These are phyloP conservation scores for Alternaria gaisen DNA, from an alignment of 2,329 filamentous ascomycete species.

Conservation along the genomic window DNA sequence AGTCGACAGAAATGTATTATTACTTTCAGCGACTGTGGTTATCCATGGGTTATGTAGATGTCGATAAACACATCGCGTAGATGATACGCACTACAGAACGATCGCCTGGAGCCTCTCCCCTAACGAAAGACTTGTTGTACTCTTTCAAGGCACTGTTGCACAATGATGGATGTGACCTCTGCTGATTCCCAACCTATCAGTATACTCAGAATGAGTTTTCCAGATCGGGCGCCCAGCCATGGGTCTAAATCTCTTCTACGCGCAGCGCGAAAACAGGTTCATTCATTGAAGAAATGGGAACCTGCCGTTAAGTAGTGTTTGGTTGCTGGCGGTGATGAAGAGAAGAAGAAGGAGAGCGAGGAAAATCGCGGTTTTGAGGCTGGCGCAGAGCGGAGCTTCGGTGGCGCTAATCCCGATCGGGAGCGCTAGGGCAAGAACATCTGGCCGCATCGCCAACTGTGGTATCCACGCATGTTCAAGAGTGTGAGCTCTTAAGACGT, in stretches of 20 bases:
- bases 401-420: conserved; percentile 32
- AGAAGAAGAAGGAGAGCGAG: conserved; percentile 53
- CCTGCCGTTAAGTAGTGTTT: conserved; percentile 69
- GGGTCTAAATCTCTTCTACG: conserved; percentile 69
- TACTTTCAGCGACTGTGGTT: neutral
- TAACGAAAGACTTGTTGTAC: no score
- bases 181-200: conserved; percentile 76
- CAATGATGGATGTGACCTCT: conserved; percentile 66
- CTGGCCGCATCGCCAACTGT: conserved; percentile 21
- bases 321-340: conserved; percentile 63
- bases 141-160: neutral
- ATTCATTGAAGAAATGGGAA: conserved; percentile 57
- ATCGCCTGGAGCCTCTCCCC: neutral
- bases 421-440: conserved; percentile 25
- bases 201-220: conserved; percentile 69
- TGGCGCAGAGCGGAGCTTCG: conserved; percentile 21
- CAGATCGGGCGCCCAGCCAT: conserved; percentile 77
- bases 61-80: neutral
- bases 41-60: neutral
- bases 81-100: neutral
- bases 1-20: neutral
- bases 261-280: conserved; percentile 74
- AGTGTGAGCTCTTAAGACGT: conserved; percentile 37
- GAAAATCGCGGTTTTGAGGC: conserved; percentile 44
- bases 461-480: conserved; percentile 16